phyloP scores from a whole-genome alignment of 148 eudicot genomes.

The Limonium bicolor region DNA sequence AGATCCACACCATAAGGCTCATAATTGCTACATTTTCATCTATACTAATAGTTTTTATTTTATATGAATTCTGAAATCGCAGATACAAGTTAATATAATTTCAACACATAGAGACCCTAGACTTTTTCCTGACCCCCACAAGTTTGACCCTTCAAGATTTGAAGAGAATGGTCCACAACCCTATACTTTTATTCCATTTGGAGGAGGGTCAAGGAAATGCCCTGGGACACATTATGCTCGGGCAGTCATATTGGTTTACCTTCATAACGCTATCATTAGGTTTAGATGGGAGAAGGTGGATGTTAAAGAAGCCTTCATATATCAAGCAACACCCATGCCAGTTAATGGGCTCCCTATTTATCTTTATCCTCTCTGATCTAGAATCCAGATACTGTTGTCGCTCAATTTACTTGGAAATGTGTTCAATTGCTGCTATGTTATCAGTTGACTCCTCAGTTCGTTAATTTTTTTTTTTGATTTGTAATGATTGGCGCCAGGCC shows the following conservation, averaged over 20 bases:
- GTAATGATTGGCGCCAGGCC: no score
- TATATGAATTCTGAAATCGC: no score
- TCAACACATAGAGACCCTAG: constrained; percentile 10
- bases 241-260: background rate
- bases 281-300: constrained; percentile 5
- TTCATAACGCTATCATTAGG: constrained; percentile 2
- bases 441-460: no score
- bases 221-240: constrained; percentile 1
- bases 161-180: background rate
- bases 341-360: constrained; percentile 4
- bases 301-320: background rate
- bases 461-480: no score
- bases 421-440: no score
- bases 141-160: constrained; percentile 8
- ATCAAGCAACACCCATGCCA: background rate
- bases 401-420: no score
- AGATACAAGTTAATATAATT: constrained; percentile 13
- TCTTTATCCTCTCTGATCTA: background rate
- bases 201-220: constrained; percentile 1
- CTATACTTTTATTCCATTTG: constrained; percentile 2
- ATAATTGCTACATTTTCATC: no score
- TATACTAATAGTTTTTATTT: background rate
- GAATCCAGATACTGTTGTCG: no score
- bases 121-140: constrained; percentile 11
- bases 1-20: no score